phyloP scores from a whole-genome alignment of 306 rosid genomes.

The Vigna mungo region DNA sequence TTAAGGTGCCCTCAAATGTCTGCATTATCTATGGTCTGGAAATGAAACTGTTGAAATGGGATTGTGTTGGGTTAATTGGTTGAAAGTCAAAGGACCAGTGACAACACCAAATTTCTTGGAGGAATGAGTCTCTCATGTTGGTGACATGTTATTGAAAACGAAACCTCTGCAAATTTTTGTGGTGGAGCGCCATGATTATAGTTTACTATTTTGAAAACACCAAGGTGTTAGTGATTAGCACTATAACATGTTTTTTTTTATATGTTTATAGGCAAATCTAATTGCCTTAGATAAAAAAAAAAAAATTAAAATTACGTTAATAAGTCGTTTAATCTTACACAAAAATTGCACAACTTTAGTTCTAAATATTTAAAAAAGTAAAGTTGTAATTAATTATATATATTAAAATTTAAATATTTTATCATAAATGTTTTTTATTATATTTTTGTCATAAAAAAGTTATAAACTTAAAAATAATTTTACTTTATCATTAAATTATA shows the following conservation, averaged over 20 bases:
- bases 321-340: too few relatives aligned
- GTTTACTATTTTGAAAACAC: conserved; percentile 38
- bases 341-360: too few relatives aligned
- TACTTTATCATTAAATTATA: too few relatives aligned
- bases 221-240: conserved; percentile 21
- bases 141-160: conserved; percentile 25
- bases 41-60: conserved; percentile 26
- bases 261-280: too few relatives aligned
- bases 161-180: neutral
- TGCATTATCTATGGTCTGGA: neutral
- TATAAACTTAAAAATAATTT: too few relatives aligned
- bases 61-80: conserved; percentile 18
- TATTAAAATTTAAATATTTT: too few relatives aligned
- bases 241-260: conserved; percentile 11
- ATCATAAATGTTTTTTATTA: too few relatives aligned
- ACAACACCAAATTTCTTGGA: conserved; percentile 38
- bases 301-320: too few relatives aligned
- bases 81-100: conserved; percentile 28
- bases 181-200: conserved; percentile 24
- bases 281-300: too few relatives aligned
- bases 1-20: neutral
- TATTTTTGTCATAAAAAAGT: too few relatives aligned
- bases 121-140: conserved; percentile 18
- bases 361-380: too few relatives aligned
- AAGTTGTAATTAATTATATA: too few relatives aligned